phyloP scores from a whole-genome alignment of 1,284 basidiomycete genomes.

The Trichosporon faecale region DNA sequence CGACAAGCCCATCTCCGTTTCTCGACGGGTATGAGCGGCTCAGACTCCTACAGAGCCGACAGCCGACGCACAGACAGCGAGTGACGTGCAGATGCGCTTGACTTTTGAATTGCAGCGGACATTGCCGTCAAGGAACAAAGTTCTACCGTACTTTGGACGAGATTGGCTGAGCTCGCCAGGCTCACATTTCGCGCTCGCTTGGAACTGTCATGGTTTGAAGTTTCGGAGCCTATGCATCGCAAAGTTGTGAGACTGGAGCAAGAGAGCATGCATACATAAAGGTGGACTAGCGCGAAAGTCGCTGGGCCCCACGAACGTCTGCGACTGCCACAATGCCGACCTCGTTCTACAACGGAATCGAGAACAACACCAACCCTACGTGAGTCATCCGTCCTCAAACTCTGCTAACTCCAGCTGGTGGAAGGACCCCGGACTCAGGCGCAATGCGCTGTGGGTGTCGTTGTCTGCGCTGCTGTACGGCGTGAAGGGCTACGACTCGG shows the following conservation, averaged over 20 bases:
- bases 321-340: not conserved
- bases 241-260: not conserved
- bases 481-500: constrained; percentile 16
- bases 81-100: not conserved
- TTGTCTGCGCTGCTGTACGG: constrained; percentile 15
- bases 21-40: not conserved
- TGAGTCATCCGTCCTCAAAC: not conserved
- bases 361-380: constrained; percentile 16
- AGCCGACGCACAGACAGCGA: not conserved
- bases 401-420: constrained; percentile 12
- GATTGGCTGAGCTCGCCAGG: not conserved
- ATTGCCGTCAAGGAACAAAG: not conserved
- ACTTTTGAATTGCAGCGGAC: not conserved
- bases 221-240: not conserved
- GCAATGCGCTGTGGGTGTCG: constrained; percentile 15
- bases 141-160: not conserved
- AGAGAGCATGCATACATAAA: not conserved
- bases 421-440: constrained; percentile 14
- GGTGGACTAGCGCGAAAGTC: not conserved
- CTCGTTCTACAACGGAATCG: constrained; percentile 15
- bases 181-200: not conserved
- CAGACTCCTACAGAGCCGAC: not conserved
- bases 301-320: not conserved
- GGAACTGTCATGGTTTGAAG: not conserved
- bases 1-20: not conserved